Base-by-base conservation (phyloP, 345 rosid species). In the Ceriops zippeliana region DNA sequence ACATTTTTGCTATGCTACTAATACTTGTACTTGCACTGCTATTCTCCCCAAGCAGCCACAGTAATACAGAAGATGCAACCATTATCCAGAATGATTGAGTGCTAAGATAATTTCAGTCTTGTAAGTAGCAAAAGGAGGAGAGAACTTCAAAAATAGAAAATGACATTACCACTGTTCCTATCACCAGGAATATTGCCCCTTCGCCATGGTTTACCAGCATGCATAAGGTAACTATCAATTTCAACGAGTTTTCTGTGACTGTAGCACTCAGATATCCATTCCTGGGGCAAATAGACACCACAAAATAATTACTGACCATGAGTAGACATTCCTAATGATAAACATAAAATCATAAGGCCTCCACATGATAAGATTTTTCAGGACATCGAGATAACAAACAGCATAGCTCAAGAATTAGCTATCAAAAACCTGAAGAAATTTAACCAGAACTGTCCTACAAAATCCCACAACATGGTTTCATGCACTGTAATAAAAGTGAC, bases 181-280 rank as follows among this genome's bases (percentile, higher is more conserved):
- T 76, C 66, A 35, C 53, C 65, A 37, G 83, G 61, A 68, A 24
- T 58, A 69, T 61, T 79, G 70, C 63, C 70, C 74, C 70, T 83
- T 75, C 89, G 83, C 96, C 99, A 91, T 69, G 96, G 96, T 69
- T 87, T 93, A 69, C 99, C 99, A 58, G 85, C 83, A 83, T 86
- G 87, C 96, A 93, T 83, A 42, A 93, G 83, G 76, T 89, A 88
- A 69, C 78, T 82, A 70, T 88, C 96, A 51, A 93, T 85, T 75
- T 88, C 96, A 30, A 89, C 89, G 46, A 93, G 84, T 83, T 80
- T 89, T 78, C 83, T 88, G 71, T 77, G 86, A 51, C 61, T 71
- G 78, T 89, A 81, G 71, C 96, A 87, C 75, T 93, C 89, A 24
- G 67, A 56, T 85, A 91, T 84, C 97, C 96, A 93, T 38, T 87